A percentile compares a stretch with the other conserved stretches of the same genome.
Conservation (phyloP, 805 yeast species). For the Pichia heedii region DNA sequence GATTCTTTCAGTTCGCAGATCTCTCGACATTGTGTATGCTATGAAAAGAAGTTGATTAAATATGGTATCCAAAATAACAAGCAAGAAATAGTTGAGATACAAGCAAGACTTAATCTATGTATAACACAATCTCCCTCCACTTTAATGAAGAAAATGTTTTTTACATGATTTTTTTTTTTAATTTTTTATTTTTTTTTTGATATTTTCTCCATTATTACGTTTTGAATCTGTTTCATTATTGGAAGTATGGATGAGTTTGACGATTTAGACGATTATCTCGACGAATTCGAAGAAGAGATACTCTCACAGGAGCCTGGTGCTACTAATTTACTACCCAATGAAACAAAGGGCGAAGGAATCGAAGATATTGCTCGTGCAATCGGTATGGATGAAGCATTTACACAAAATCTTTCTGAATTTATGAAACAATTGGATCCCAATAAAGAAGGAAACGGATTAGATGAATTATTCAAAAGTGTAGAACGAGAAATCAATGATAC, state of each 20-base stretch:
- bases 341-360: not conserved
- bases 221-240: no score
- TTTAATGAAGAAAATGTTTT: no score
- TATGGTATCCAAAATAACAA: no score
- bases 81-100: no score
- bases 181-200: no score
- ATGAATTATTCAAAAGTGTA: constrained; percentile 12
- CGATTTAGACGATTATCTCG: constrained; percentile 76
- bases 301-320: constrained; percentile 55
- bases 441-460: constrained; percentile 15
- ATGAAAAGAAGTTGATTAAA: no score
- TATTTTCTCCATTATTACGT: no score
- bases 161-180: no score
- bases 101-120: no score
- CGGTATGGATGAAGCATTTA: constrained; percentile 1
- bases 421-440: constrained; percentile 9
- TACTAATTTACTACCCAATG: constrained; percentile 10
- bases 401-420: constrained; percentile 12
- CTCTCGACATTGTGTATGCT: constrained; percentile 16
- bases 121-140: no score
- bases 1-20: constrained; percentile 64
- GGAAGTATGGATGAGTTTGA: constrained; percentile 51
- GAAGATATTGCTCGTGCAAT: not conserved
- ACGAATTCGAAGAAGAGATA: constrained; percentile 72
- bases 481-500: not conserved